Base-by-base conservation (phyloP, 75 land plant species). In the Pseudotsuga menziesii region DNA sequence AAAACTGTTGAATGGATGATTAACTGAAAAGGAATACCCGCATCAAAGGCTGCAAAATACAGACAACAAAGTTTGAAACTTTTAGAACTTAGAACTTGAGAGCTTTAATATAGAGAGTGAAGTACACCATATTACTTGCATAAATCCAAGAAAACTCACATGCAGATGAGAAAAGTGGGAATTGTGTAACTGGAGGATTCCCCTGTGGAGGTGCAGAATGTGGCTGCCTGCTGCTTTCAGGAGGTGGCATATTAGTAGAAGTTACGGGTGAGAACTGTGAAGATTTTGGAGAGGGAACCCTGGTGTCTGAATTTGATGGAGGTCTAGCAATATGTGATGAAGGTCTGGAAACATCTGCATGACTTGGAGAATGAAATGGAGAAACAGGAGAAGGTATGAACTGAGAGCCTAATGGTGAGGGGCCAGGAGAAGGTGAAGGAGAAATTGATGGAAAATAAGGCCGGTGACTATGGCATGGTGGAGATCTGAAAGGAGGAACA, bases 111-210 rank as follows among this genome's bases (percentile, higher is more conserved):
- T 48, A 48, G 41, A 39, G 41, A 39, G 41, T 39, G 4, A 48
- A 11, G 54, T 9, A 48, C 54, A 48, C 54, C 54, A 8, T 44
- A 3, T 8, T 69, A 19, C 9, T 0, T 41, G 23, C 48, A 63
- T 63, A 41, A 69, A 41, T n/a, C 72, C 54, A 69, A 69, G 54
- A 69, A 22, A 41, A 69, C 72, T 69, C 54, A 69, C 72, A 35
- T 41, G 72, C 39, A 69, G 72, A 39, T 41, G 72, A 69, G 8
- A 69, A 39, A 41, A 4, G 23, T 2, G 72, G 48, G 13, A 69
- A n/a, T 20, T 35, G 23, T 7, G 72, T 19, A 7, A 69, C 52
- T 3, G 72, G 72, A 69, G 72, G 20, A 20, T 39, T 69, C 54
- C 12, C 72, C 3, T n/a, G 39, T 35, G 72, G 13, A 41, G 22